Base-by-base conservation (phyloP, 805 yeast species). In the Cyberlindnera maritima region DNA sequence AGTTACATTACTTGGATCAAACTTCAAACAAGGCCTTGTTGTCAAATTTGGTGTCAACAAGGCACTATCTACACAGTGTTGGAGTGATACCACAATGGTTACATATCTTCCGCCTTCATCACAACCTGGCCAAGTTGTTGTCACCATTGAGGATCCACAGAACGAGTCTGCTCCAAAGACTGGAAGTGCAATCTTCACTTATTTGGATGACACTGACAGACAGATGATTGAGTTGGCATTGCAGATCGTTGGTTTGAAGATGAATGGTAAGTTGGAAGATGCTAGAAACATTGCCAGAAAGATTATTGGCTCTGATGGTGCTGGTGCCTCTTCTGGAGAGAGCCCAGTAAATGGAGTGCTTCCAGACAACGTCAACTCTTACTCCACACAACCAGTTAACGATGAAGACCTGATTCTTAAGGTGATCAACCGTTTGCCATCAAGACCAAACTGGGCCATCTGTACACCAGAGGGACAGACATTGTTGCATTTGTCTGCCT, bases 191-290 rank as follows among this genome's bases (percentile, higher is more conserved):
- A 74, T 88, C 1, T 94, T 94, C 66, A 90, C 98, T 0, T 94
- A 94, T 61, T 77, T 89, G 38, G 97, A 94, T 68, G 99, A 94
- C 62, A 87, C 97, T 10, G 99, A 94, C 66, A 78, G 94, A 55
- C 97, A 92, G 66, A 76, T 94, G 62, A 88, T 92, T 62, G 99
- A 94, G 68, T 73, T 94, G 53, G 99, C 99, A 2, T 74, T 94
- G 57, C 98, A 94, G 63, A 94, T 94, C 58, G 97, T 94, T 35
- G 99, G 99, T 2, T 73, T 91, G 66, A 92, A 92, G 68, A 90
- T 92, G 97, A 91, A 89, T 61, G 99, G 98, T 48, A 84, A 85
- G 59, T 71, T 94, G 48, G 98, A 94, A 62, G 97, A 92, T 66
- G 97, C 98, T 2, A 81, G 88, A 56, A 90, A 89, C 61, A 88